Evolutionary conservation across 1,284 basidiomycete genomes (phyloP).

Genomic region (Ustilago curta): DNA sequence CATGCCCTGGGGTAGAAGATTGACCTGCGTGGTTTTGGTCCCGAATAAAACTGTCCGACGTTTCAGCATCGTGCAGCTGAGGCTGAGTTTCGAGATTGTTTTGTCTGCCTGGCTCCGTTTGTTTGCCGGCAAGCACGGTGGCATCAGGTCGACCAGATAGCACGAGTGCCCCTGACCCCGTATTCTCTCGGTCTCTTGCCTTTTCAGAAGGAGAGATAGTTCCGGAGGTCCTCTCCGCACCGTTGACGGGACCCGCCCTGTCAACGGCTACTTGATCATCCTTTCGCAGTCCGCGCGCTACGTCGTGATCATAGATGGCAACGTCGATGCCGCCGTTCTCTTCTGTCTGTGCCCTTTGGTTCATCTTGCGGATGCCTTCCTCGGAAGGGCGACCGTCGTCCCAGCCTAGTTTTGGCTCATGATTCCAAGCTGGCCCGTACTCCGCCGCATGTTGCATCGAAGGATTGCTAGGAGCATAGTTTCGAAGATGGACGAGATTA

Average conservation of each 20-base stretch:
- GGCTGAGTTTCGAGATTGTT: neutral
- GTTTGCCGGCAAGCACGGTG: neutral
- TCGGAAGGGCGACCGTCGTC: neutral
- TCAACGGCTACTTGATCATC: neutral
- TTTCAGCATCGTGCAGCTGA: neutral
- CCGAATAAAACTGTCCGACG: neutral
- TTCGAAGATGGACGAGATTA: neutral
- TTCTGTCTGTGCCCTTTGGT: slow-evolving; percentile 10
- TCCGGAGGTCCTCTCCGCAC: neutral
- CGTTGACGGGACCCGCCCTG: neutral
- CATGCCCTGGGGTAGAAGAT: neutral
- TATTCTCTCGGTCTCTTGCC: neutral
- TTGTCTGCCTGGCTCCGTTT: neutral
- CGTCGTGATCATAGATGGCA: slow-evolving; percentile 8
- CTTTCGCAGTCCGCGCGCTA: neutral
- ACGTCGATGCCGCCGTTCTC: neutral
- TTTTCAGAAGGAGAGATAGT: neutral
- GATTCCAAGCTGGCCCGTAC: neutral
- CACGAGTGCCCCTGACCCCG: neutral
- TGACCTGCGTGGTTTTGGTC: neutral
- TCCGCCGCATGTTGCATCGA: too few relatives aligned
- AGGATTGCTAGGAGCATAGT: too few relatives aligned
- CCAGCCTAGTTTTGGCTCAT: slow-evolving; percentile 1
- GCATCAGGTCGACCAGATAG: neutral
- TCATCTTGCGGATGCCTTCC: slow-evolving; percentile 6